phyloP scores from a whole-genome alignment of 1,284 basidiomycete genomes.

The Apiotrichum montevideense region DNA sequence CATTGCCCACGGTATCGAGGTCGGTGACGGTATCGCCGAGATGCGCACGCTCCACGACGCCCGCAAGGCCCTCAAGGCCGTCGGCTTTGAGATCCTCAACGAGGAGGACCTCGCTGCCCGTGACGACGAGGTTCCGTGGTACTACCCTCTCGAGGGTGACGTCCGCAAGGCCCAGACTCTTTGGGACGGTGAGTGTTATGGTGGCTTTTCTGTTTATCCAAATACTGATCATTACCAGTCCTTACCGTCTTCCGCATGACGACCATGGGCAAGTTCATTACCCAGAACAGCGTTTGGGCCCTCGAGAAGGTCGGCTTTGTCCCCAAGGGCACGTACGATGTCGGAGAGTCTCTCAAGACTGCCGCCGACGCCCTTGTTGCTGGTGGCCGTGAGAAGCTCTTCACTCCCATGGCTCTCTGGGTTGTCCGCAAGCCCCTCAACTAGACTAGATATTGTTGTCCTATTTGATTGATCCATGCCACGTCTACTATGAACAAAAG shows the following conservation, averaged over 20 bases:
- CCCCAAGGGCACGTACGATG: conserved; percentile 88
- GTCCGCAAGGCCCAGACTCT: conserved; percentile 84
- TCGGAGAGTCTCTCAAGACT: conserved; percentile 81
- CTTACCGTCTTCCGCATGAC: conserved; percentile 85
- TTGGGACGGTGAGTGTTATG: conserved; percentile 62
- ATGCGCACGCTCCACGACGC: conserved; percentile 77
- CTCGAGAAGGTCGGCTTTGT: conserved; percentile 74
- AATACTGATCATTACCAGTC: conserved; percentile 33
- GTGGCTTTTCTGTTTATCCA: too few relatives aligned
- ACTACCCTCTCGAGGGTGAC: conserved; percentile 93
- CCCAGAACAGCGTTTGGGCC: conserved; percentile 70
- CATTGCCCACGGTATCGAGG: conserved; percentile 80
- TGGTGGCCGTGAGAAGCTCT: conserved; percentile 80
- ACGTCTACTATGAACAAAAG: neutral
- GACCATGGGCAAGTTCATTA: conserved; percentile 76
- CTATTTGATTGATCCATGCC: conserved; percentile 2
- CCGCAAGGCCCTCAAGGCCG: conserved; percentile 69
- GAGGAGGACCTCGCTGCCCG: conserved; percentile 91
- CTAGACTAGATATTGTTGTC: conserved; percentile 10
- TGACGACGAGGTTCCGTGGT: conserved; percentile 76
- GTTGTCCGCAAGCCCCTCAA: conserved; percentile 30
- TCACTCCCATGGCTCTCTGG: conserved; percentile 45
- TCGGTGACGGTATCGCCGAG: conserved; percentile 96
- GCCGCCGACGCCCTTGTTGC: conserved; percentile 74
- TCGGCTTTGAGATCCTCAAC: conserved; percentile 83